Base-by-base conservation (phyloP, 257 asterid genomes). In the Primulina eburnea region DNA sequence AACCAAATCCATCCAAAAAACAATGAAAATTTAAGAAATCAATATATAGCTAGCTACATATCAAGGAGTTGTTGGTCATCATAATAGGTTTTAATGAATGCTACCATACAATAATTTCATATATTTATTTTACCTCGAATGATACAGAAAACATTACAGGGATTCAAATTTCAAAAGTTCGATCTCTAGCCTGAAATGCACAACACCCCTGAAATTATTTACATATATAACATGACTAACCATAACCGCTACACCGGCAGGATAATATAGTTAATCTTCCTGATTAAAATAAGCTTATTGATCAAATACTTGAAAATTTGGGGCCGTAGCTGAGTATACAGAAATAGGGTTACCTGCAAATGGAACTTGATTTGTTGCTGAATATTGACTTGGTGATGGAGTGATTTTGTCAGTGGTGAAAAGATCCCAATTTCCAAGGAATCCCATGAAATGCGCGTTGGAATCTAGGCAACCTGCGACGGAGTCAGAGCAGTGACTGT, bases 341-440 rank as follows among this genome's bases (percentile, higher is more conserved):
- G 87, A 78, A 43, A 56, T 76, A 79, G 78, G 79, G 74, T 83
- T 80, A 80, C 84, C 89, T 78, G 78, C 81, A 43, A 70, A 60
- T 21, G 84, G 55, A 61, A 58, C 67, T 61, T 71, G 76, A 70
- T 77, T 72, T 40, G 72, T 63, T 14, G 65, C 56, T 14, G 65
- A 68, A 64, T 43, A 62, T 6, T 70, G 34, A 24, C 55, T 47
- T 50, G 56, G 56, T 4, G 56, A 43, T 71, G 61, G 75, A 73
- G 68, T 73, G 43, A 72, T 24, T 67, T 71, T 76, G 4, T 75
- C 75, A 70, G 17, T 65, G 75, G 59, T 76, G 77, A 75, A 52
- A 71, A 70, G 14, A 55, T 85, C 87, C 85, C 82, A 83, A 53
- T 75, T 77, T 61, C 81, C 91, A 20, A 70, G 62, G 76, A 77